phyloP scores from a whole-genome alignment of 805 yeast genomes.

The Tetrapisispora pingtungensis region DNA sequence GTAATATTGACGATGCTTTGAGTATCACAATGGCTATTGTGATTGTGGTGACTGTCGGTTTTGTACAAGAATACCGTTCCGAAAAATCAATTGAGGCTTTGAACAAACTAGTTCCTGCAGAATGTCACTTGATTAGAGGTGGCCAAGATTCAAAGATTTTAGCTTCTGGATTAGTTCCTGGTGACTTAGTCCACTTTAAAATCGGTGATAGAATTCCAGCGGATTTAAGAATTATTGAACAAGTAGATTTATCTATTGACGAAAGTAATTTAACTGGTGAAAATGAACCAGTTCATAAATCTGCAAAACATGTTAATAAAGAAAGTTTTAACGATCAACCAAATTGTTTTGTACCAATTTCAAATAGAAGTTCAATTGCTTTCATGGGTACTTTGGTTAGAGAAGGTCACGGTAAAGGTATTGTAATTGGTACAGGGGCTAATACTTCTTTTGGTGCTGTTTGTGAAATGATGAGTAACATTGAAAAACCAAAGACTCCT shows the following conservation, averaged over 20 bases:
- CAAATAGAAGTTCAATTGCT: constrained; percentile 70
- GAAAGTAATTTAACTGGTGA: constrained; percentile 96
- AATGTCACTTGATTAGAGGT: constrained; percentile 80
- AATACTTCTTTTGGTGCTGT: constrained; percentile 92
- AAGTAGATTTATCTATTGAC: constrained; percentile 76
- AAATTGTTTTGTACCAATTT: constrained; percentile 39
- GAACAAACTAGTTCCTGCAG: constrained; percentile 91
- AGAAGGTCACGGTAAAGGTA: constrained; percentile 90
- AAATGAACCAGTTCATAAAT: constrained; percentile 73
- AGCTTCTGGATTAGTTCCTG: constrained; percentile 87
- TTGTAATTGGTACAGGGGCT: constrained; percentile 83
- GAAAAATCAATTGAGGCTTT: constrained; percentile 91
- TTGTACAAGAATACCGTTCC: constrained; percentile 92
- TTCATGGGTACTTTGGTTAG: constrained; percentile 97
- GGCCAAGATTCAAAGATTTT: constrained; percentile 70
- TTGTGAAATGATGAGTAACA: constrained; percentile 87
- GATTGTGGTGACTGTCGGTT: constrained; percentile 93
- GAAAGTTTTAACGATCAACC: constrained; percentile 22
- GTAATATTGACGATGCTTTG: constrained; percentile 94
- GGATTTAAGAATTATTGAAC: constrained; percentile 70
- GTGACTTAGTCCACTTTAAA: constrained; percentile 80
- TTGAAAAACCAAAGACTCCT: constrained; percentile 97
- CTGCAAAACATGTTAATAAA: constrained; percentile 34
- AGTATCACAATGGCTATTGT: constrained; percentile 84
- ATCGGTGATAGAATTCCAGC: constrained; percentile 98